Conservation (phyloP, 148 eudicot species). For the Pharnaceum exiguum region DNA sequence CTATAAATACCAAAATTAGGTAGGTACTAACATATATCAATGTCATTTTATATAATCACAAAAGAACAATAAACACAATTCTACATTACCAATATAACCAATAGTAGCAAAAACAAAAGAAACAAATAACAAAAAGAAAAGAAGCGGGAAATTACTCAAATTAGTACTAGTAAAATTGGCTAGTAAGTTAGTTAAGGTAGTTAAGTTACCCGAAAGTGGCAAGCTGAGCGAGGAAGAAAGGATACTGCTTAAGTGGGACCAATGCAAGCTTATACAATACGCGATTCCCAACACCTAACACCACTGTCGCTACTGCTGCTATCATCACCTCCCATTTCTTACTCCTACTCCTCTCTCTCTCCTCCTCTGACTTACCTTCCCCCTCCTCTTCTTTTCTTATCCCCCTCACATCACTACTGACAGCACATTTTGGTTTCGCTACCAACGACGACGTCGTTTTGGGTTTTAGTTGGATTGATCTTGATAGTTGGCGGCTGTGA, state of each 20-base stretch:
- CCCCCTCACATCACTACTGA: too few species aligned
- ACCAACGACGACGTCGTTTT: conserved; percentile 12
- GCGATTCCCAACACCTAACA: conserved; percentile 84
- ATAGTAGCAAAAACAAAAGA: not conserved
- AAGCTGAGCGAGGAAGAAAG: conserved; percentile 93
- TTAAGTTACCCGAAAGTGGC: conserved; percentile 99
- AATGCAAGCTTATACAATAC: conserved; percentile 87
- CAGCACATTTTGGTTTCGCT: conserved; percentile 10
- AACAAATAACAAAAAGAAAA: not conserved
- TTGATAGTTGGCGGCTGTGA: not conserved
- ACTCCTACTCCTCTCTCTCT: conserved; percentile 17
- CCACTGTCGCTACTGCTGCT: conserved; percentile 73
- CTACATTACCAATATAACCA: not conserved
- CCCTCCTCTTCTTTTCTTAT: not conserved
- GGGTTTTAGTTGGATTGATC: too few species aligned
- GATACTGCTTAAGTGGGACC: conserved; percentile 82
- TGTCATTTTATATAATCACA: too few species aligned
- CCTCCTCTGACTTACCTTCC: conserved; percentile 9
- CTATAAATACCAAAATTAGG: too few species aligned
- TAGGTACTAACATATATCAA: too few species aligned
- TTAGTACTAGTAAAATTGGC: too few species aligned
- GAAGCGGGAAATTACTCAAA: conserved; percentile 15
- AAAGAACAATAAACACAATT: not conserved
- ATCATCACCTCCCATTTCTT: conserved; percentile 49
- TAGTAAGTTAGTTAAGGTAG: too few species aligned